Percentiles rank a stretch among this genome's conserved stretches.
Conservation (phyloP, 805 yeast species). For the Grigorovia transvaalensis region DNA sequence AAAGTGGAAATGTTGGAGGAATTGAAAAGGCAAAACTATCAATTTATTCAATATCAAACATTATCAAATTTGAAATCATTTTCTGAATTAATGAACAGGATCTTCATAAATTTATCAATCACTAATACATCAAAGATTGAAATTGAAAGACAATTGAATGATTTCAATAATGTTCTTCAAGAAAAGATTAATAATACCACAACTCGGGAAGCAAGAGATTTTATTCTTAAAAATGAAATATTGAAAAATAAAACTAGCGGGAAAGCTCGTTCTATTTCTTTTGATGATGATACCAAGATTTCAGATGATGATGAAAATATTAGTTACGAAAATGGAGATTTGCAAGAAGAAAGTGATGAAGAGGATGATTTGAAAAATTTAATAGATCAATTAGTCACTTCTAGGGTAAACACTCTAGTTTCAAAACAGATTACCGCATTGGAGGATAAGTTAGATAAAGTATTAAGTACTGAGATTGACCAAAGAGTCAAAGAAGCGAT, state of each 20-base stretch:
- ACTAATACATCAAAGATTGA: constrained; percentile 19
- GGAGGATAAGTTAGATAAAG: constrained; percentile 9
- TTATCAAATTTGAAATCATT: constrained; percentile 19
- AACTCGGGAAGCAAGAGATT: constrained; percentile 14
- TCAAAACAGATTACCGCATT: constrained; percentile 11
- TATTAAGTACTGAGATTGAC: constrained; percentile 6
- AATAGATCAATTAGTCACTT: constrained; percentile 20
- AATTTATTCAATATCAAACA: constrained; percentile 22
- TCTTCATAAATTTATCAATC: constrained; percentile 22
- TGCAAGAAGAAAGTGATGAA: constrained; percentile 9
- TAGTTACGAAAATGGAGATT: constrained; percentile 6
- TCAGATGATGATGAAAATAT: constrained; percentile 8
- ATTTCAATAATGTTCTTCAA: constrained; percentile 15
- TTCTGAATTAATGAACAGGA: constrained; percentile 15
- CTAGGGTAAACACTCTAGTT: constrained; percentile 13
- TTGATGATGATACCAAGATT: constrained; percentile 1
- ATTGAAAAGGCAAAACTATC: constrained; percentile 10
- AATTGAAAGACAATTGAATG: constrained; percentile 16
- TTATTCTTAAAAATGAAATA: constrained; percentile 4
- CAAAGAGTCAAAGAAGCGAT: background rate
- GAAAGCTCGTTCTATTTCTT: background rate
- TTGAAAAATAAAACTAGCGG: background rate
- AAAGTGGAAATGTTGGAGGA: constrained; percentile 4
- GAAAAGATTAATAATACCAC: constrained; percentile 14
- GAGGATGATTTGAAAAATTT: constrained; percentile 20